These are phyloP conservation scores for Epichloe gansuensis DNA, from an alignment of 2,329 filamentous ascomycete species.

Conservation along the genomic window DNA sequence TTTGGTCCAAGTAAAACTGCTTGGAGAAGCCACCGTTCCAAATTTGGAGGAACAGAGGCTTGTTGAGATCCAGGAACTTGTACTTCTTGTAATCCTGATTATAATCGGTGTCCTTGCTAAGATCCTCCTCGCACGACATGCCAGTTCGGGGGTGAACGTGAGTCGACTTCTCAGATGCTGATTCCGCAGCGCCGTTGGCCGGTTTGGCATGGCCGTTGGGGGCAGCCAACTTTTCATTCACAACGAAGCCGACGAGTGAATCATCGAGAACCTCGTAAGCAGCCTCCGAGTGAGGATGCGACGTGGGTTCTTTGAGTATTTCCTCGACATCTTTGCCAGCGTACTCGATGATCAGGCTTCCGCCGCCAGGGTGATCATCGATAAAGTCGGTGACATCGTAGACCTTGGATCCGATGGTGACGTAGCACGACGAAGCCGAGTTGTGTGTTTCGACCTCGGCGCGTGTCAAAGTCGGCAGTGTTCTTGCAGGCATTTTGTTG, in stretches of 20 bases:
- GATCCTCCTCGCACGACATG: constrained; percentile 79
- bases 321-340: constrained; percentile 74
- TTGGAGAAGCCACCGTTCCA: constrained; percentile 83
- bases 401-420: constrained; percentile 79
- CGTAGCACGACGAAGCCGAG: constrained; percentile 75
- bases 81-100: constrained; percentile 69
- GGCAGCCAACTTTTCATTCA: constrained; percentile 39
- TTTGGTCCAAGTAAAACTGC: constrained; percentile 93
- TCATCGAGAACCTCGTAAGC: constrained; percentile 96
- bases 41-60: constrained; percentile 75
- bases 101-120: constrained; percentile 74
- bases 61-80: constrained; percentile 85
- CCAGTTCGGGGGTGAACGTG: constrained; percentile 56
- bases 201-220: constrained; percentile 12
- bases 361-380: constrained; percentile 80
- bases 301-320: constrained; percentile 72
- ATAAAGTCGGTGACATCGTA: constrained; percentile 93
- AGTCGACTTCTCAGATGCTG: constrained; percentile 16
- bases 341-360: constrained; percentile 79
- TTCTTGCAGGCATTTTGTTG: constrained; percentile 59
- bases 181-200: constrained; percentile 17
- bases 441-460: constrained; percentile 76
- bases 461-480: constrained; percentile 69
- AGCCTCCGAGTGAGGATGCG: constrained; percentile 77
- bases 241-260: constrained; percentile 69